Evolutionary conservation across 129 eudicot species (phyloP), one percentile per base, ranked within the genome.

Genomic region (Pulicaria dysenterica): DNA sequence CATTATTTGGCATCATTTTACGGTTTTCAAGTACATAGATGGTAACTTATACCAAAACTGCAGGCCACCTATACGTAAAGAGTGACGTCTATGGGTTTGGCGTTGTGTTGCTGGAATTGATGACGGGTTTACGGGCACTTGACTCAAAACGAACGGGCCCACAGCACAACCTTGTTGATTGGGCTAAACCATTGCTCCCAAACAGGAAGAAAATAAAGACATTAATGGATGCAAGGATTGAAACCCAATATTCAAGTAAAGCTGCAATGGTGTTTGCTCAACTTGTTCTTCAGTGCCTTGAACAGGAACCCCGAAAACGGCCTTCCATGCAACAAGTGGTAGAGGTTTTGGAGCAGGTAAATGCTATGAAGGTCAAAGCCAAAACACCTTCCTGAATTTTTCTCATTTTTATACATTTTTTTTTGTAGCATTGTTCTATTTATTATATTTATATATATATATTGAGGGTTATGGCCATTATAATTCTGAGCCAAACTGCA

Each of bases 21-120:
- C 57, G 58, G 3, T 58, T 46, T 58, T 31, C 40, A 46, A 19
- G 39, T 59, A 39, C 38, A 37, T 59, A 45, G 37, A 72, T 58
- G 40, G 16, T 53, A 64, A 42, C 44, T 53, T 6, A 36, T 15
- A 51, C 8, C 8, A 11, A 56, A 66, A 36, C 5, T 51, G 55
- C 88, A 91, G 97, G 97, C 7, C 91, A 86, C 84, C 79, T 91
- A 41, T 88, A 91, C 9, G 95, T 91, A 69, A 88, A 84, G 80
- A 91, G 97, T 39, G 97, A 91, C 31, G 97, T 91, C 14, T 91
- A 91, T 58, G 97, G 97, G n/a, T 91, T 88, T 62, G 96, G 96
- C 3, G 97, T 88, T 6, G 97, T 91, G 67, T 57, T 91, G 51
- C 87, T 91, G 5, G 97, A 91, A 83, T 41, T 91, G 73, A 50